Percentiles rank a stretch among this genome's conserved stretches.
Evolutionary conservation across 2,329 filamentous ascomycete genomes (phyloP).

Genomic region (Xylaria sp.): DNA sequence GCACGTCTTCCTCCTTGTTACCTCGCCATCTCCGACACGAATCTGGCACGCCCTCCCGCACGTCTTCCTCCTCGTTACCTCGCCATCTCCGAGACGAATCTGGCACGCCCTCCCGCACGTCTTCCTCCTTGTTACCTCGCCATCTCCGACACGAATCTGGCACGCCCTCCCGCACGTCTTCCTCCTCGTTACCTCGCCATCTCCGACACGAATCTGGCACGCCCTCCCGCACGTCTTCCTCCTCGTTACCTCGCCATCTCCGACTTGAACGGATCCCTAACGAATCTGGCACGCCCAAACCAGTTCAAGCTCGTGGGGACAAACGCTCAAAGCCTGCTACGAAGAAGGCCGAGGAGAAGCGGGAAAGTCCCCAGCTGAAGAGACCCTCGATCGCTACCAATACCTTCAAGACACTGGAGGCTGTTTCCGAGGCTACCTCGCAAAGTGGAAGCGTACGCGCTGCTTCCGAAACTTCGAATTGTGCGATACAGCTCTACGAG

Average conservation of each 20-base stretch:
- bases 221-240: constrained; percentile 29
- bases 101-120: constrained; percentile 25
- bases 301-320: constrained; percentile 15
- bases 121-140: constrained; percentile 29
- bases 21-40: too few relatives aligned
- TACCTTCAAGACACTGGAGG: constrained; percentile 30
- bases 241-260: constrained; percentile 30
- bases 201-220: background rate
- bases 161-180: too few relatives aligned
- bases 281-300: constrained; percentile 13
- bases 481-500: constrained; percentile 22
- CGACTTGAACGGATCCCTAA: constrained; percentile 32
- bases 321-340: constrained; percentile 14
- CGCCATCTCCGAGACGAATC: constrained; percentile 26
- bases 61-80: constrained; percentile 29
- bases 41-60: constrained; percentile 22
- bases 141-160: too few relatives aligned
- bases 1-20: too few relatives aligned
- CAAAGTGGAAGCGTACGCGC: constrained; percentile 15
- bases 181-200: too few relatives aligned
- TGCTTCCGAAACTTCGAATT: constrained; percentile 15
- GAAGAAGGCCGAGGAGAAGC: constrained; percentile 18
- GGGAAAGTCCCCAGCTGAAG: constrained; percentile 20
- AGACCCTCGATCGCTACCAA: constrained; percentile 25
- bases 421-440: constrained; percentile 29